A percentile compares a stretch with the other conserved stretches of the same genome.
Evolutionary conservation across 2,329 filamentous ascomycete species (phyloP).

Genomic region (Herpotrichia juniperi): DNA sequence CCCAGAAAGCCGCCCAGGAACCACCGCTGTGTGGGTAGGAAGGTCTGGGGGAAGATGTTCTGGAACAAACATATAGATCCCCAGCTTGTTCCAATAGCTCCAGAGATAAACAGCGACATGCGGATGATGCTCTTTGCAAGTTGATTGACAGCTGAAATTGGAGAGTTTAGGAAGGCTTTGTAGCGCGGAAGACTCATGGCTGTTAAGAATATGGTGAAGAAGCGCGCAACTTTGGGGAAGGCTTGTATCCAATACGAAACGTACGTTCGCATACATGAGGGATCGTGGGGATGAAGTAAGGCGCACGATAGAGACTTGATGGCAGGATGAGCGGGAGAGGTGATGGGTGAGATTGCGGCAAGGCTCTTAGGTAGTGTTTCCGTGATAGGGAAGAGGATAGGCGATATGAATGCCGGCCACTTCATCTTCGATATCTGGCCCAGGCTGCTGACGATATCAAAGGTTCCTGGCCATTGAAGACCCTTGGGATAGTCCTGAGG

Average conservation of each 20-base stretch:
- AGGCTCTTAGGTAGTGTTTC: constrained; percentile 69
- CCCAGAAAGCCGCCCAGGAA: constrained; percentile 87
- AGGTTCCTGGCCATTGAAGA: constrained; percentile 75
- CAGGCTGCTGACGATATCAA: constrained; percentile 80
- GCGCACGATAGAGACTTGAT: constrained; percentile 88
- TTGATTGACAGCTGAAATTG: constrained; percentile 68
- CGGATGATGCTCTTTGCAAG: constrained; percentile 74
- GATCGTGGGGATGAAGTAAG: constrained; percentile 83
- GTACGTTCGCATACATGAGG: constrained; percentile 86
- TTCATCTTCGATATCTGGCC: constrained; percentile 79
- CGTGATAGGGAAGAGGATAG: constrained; percentile 79
- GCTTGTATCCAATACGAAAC: constrained; percentile 85
- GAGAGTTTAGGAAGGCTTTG: constrained; percentile 70
- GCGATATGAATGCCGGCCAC: constrained; percentile 89
- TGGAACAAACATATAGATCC: constrained; percentile 90
- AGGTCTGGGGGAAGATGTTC: constrained; percentile 71
- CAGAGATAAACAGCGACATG: constrained; percentile 78
- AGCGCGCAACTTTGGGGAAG: constrained; percentile 77
- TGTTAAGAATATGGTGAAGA: constrained; percentile 77
- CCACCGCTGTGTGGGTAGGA: constrained; percentile 83
- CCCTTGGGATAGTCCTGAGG: constrained; percentile 71
- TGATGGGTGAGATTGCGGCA: constrained; percentile 75
- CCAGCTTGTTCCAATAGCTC: constrained; percentile 86
- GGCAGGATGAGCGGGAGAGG: constrained; percentile 82
- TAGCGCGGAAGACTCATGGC: constrained; percentile 73